A percentile compares a stretch with the other conserved stretches of the same genome.
Conservation (phyloP, 306 rosid genomes). For the Pterocarpus macrocarpus region DNA sequence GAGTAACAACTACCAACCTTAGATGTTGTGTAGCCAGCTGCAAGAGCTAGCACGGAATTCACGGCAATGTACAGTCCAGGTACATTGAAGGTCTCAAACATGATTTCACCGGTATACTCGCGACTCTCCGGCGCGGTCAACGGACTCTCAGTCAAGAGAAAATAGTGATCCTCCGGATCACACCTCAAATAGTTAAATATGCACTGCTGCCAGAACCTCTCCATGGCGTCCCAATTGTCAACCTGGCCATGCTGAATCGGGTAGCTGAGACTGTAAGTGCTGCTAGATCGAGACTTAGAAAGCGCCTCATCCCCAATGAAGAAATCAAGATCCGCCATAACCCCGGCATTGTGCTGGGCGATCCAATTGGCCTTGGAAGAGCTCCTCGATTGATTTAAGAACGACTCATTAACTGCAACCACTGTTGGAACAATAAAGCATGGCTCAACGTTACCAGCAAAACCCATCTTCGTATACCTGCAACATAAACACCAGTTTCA, state of each 20-base stretch:
- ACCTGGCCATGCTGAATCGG: constrained; percentile 94
- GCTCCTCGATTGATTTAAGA: constrained; percentile 73
- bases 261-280: constrained; percentile 80
- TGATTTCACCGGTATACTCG: constrained; percentile 96
- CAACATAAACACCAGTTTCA: constrained; percentile 20
- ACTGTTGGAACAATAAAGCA: constrained; percentile 89
- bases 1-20: constrained; percentile 80
- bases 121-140: constrained; percentile 97
- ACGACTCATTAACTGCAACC: constrained; percentile 91
- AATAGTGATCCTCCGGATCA: constrained; percentile 99
- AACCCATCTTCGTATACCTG: constrained; percentile 99
- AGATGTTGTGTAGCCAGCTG: constrained; percentile 98
- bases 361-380: constrained; percentile 83
- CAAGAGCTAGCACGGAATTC: constrained; percentile 99
- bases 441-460: constrained; percentile 96
- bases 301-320: constrained; percentile 95
- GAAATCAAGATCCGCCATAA: constrained; percentile 99
- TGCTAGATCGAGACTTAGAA: constrained; percentile 82
- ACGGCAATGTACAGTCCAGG: constrained; percentile 98
- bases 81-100: constrained; percentile 98
- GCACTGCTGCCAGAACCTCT: constrained; percentile 98
- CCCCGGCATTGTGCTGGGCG: constrained; percentile 97
- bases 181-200: constrained; percentile 94
- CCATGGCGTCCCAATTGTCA: constrained; percentile 98
- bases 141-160: constrained; percentile 94